Percentiles rank a stretch among this genome's conserved stretches.
phyloP scores from a whole-genome alignment of 2,329 filamentous ascomycete genomes.

The Trichoderma koningii region DNA sequence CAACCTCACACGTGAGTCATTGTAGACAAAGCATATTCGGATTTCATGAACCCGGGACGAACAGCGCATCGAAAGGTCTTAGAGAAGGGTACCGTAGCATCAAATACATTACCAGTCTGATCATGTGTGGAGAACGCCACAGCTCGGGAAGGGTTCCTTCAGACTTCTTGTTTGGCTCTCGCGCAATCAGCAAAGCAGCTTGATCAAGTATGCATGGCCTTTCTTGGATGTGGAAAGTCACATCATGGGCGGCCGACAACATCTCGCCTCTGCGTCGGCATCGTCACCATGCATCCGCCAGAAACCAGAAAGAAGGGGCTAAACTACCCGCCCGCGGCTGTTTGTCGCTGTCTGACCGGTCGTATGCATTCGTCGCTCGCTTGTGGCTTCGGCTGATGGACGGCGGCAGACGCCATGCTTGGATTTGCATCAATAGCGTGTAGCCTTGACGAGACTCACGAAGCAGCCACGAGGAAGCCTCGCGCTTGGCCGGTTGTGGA shows the following conservation, averaged over 20 bases:
- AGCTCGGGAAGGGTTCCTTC: background rate
- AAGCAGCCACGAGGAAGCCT: conserved; percentile 3
- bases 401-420: conserved; percentile 4
- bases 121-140: background rate
- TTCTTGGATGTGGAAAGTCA: background rate
- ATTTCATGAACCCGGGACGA: background rate
- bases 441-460: background rate
- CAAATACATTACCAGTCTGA: background rate
- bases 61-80: background rate
- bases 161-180: too few species aligned
- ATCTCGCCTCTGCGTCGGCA: background rate
- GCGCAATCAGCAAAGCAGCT: background rate
- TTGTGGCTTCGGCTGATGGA: conserved; percentile 11
- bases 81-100: background rate
- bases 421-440: conserved; percentile 3
- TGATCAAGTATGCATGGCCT: too few species aligned
- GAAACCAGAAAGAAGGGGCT: background rate
- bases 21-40: background rate
- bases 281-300: conserved; percentile 2
- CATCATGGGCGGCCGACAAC: background rate
- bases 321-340: background rate
- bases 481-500: background rate
- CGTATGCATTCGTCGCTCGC: background rate
- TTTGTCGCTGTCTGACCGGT: background rate
- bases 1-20: background rate